phyloP scores from a whole-genome alignment of 441 rosid genomes.

The California macrophylla region DNA sequence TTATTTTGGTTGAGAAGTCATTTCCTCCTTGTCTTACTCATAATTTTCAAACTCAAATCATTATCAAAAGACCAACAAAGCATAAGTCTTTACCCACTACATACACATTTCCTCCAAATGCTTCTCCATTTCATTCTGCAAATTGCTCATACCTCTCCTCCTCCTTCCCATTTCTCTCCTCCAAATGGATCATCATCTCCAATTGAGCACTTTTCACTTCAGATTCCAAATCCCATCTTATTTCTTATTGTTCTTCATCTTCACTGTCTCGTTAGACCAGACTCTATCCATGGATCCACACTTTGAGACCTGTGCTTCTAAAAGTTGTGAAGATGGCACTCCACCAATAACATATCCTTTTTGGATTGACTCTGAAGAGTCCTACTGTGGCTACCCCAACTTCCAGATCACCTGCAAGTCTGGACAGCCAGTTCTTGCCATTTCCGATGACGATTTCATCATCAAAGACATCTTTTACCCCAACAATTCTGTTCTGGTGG shows the following conservation, averaged over 20 bases:
- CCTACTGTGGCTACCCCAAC: constrained; percentile 42
- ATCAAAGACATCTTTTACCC: constrained; percentile 24
- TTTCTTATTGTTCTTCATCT: neutral
- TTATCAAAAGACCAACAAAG: neutral
- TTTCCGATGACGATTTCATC: constrained; percentile 16
- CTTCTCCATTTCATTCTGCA: neutral
- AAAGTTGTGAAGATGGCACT: neutral
- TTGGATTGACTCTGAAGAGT: neutral
- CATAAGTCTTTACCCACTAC: neutral
- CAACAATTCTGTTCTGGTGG: constrained; percentile 29
- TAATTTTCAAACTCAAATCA: neutral
- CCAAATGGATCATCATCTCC: neutral
- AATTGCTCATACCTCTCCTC: neutral
- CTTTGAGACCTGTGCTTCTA: neutral
- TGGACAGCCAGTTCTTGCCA: constrained; percentile 20
- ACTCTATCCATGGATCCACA: neutral
- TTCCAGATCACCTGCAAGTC: constrained; percentile 32
- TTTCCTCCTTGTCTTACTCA: neutral
- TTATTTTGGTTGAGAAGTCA: neutral
- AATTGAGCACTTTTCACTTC: too few species aligned
- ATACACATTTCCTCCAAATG: neutral
- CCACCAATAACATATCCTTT: neutral
- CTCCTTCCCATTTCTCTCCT: neutral
- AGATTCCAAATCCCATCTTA: neutral
- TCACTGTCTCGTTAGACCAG: neutral